Conservation (phyloP, 306 rosid species). For the Inga leiocalycina region DNA sequence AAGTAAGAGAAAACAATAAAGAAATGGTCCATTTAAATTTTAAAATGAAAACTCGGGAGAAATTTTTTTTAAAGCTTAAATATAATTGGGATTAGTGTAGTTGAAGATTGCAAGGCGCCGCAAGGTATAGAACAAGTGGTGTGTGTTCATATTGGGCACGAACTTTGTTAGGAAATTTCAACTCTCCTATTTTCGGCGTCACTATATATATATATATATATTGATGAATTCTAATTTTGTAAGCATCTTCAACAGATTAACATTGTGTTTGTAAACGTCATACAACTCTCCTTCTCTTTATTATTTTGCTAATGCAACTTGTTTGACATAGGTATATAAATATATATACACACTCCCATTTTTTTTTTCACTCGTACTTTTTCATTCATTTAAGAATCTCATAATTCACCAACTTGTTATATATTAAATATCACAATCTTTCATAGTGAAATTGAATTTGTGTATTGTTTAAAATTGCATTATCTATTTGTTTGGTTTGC, state of each 20-base stretch:
- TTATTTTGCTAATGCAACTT: background rate
- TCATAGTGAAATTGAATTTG: too few species aligned
- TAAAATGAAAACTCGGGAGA: background rate
- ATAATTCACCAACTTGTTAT: background rate
- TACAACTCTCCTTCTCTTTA: background rate
- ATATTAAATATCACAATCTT: background rate
- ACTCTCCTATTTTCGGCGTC: background rate
- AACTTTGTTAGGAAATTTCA: background rate
- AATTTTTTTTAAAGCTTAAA: background rate
- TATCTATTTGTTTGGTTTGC: background rate
- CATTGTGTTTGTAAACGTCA: background rate
- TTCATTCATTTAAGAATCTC: background rate
- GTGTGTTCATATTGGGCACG: background rate
- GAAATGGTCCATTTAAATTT: too few species aligned
- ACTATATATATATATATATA: too few species aligned
- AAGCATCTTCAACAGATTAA: background rate
- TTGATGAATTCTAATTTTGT: background rate
- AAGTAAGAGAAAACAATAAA: too few species aligned
- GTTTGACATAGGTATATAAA: background rate
- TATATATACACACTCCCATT: background rate
- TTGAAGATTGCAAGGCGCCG: background rate
- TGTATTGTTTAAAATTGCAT: background rate
- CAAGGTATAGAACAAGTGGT: background rate
- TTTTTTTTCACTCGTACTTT: background rate
- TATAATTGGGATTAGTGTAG: background rate